phyloP scores from a whole-genome alignment of 495 filamentous ascomycete species.

The Neurospora tetrasperma region DNA sequence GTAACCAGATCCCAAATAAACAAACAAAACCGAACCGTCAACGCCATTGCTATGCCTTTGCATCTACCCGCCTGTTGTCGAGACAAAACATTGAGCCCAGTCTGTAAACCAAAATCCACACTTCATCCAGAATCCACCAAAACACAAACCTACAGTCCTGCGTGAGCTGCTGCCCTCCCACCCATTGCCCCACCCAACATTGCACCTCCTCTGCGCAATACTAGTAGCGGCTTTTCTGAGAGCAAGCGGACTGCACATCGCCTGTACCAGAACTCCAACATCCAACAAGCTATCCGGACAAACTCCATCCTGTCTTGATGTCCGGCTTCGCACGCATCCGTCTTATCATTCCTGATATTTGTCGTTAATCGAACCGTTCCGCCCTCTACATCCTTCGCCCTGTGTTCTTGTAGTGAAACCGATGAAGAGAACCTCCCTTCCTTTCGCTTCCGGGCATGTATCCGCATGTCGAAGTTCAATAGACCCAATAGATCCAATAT shows the following conservation, averaged over 20 bases:
- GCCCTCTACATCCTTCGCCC: not conserved
- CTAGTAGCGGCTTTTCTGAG: not conserved
- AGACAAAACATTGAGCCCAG: not conserved
- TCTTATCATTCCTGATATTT: not conserved
- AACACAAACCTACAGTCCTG: not conserved
- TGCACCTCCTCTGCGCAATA: not conserved
- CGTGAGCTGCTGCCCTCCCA: not conserved
- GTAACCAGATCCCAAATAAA: not conserved
- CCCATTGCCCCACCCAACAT: not conserved
- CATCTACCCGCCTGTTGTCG: not conserved
- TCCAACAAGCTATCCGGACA: not conserved
- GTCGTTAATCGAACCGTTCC: not conserved
- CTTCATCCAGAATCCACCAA: not conserved
- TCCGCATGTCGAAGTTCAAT: not conserved
- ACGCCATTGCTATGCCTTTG: constrained; percentile 16
- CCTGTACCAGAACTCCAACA: not conserved
- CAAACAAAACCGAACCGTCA: not conserved
- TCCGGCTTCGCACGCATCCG: not conserved
- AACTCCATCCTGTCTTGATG: not conserved
- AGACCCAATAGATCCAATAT: not conserved
- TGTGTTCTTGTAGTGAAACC: not conserved
- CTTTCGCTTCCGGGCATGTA: not conserved
- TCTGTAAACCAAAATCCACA: not conserved
- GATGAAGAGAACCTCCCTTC: not conserved
- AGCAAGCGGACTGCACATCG: not conserved